Evolutionary conservation across 129 eudicot genomes (phyloP), one percentile per base, ranked within the genome.

Genomic region (Flaveria trinervia): DNA sequence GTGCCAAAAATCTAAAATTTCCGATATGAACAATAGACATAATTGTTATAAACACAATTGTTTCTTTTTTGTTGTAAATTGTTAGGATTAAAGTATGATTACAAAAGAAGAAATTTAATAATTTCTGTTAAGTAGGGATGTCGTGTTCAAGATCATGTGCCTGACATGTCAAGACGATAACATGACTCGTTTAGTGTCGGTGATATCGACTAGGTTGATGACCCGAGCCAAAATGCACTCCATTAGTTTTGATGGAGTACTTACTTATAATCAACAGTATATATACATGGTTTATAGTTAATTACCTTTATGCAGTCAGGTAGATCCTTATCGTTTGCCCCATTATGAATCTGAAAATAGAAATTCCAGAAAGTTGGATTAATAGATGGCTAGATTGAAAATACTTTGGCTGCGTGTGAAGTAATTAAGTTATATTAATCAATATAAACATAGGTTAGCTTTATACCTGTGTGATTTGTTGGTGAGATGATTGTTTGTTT

Each of bases 231-330:
- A 74, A 74, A 15, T 60, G 79, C 59, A 45, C 3, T 36, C 26
- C 28, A n/a, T 74, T 61, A 61, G 57, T 45, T 26, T 44, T 22
- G 72, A 65, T 26, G 18, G 20, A 26, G 12, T 61, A 74, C 41
- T 44, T 74, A 48, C 25, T 43, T 73, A 49, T 74, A 74, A 22
- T 22, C 55, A 39, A 28, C 55, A 66, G 67, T 44, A 64, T 60
- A 23, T 60, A 3, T 23, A 7, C 26, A 64, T 54, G 55, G 26
- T 52, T 59, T 52, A 64, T 43, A 25, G 6, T 77, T 54, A 46
- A 50, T 46, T 83, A 95, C 99, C 99, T 95, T 86, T 30, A 92
- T 71, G 85, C 99, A 95, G 80, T 83, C 85, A 41, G 87, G 86
- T 74, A 95, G 77, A 86, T 88, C 88, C 72, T 85, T 87, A 55